Conservation (phyloP, 805 yeast species). For the Candida chauliodis region DNA sequence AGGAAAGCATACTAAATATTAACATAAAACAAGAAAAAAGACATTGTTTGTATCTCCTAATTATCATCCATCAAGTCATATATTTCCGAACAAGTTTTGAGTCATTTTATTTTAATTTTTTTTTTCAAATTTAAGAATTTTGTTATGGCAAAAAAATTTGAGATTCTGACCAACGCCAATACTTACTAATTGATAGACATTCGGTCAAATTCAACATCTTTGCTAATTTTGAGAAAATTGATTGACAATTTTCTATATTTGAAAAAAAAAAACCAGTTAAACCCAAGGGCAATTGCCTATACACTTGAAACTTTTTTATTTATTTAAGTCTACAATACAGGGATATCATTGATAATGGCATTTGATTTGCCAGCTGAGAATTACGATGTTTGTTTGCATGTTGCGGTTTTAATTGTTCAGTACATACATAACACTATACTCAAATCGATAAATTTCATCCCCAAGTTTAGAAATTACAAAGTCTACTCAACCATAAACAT, state of each 20-base stretch:
- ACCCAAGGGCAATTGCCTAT: slow-evolving; percentile 1
- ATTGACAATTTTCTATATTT: no score
- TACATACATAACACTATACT: neutral
- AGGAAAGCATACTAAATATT: neutral
- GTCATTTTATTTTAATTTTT: neutral
- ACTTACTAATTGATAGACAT: no score
- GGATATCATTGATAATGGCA: slow-evolving; percentile 3
- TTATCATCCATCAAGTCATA: neutral
- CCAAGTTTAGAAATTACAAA: neutral
- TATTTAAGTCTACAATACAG: neutral
- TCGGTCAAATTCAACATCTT: no score
- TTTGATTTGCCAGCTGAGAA: neutral
- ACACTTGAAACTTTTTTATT: neutral
- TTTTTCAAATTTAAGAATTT: slow-evolving; percentile 3
- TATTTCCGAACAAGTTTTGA: neutral
- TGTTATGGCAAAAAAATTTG: slow-evolving; percentile 4
- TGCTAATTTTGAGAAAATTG: no score
- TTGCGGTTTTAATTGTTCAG: slow-evolving; percentile 3
- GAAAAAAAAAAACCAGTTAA: no score
- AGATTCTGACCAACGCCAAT: no score
- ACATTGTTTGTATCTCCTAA: neutral
- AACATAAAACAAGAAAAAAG: slow-evolving; percentile 6
- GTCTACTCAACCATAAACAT: neutral
- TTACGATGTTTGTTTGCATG: neutral
- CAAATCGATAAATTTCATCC: neutral